Base-by-base conservation (phyloP, 768 basidiomycete species). In the Naganishia vishniacii region DNA sequence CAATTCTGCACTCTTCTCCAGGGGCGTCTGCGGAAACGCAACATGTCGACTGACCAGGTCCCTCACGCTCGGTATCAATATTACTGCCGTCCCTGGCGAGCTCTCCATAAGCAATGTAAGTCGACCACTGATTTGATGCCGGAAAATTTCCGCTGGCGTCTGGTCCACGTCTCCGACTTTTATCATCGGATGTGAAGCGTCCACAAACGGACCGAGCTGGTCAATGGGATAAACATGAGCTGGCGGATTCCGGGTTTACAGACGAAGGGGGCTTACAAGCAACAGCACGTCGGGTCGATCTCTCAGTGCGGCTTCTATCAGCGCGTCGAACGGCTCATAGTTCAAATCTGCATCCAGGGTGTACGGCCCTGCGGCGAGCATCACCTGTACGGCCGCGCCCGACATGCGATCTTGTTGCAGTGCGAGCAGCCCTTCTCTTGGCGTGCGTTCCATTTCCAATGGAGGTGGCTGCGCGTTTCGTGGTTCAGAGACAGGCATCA, bases 171-270 rank as follows among this genome's bases (percentile, higher is more conserved):
- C 87, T 6, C 94, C 95, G 3, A 80, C 77, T 72, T 84, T 86
- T 68, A 98, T 83, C 56, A 81, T 79, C 1, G 87, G 84, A 74
- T 98, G 90, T 18, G 81, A 75, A 0, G 83, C 77, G 68, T 97
- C 91, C 45, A 98, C 79, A 73, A 98, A 99, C 1, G 95, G 95
- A 0, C 95, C 95, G 31, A 90, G 78, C 94, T 99, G 67, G 0
- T 45, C 34, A 20, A 31, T 11, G 20, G 20, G 28, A 48, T 13
- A 18, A 40, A 7, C 15, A 18, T 48, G 5, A 34, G 28, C 29
- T 20, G 81, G 34, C n/a, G 8, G 18, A 46, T 20, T 37, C 5
- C 20, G 29, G 4, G 8, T 9, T 12, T 25, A 7, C 28, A 31
- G 25, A 6, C 4, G 20, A 20, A 53, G 8, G 40, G 0, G 18